Evolutionary conservation across 352 stramenopile genomes (phyloP).

Genomic region (Hyaloperonospora arabidopsidis): DNA sequence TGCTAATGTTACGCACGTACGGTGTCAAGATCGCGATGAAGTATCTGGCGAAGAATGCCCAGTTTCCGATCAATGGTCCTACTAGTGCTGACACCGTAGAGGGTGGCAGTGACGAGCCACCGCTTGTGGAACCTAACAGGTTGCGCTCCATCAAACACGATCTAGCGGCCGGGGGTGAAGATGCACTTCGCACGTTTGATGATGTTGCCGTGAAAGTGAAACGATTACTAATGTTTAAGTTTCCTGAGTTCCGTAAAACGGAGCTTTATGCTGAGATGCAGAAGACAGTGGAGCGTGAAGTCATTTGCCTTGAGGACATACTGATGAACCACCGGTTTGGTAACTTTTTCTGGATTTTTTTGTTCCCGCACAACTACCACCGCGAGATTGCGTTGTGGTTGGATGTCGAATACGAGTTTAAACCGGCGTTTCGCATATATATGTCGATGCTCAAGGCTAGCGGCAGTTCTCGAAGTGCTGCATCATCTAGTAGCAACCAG

Average conservation of each 20-base stretch:
- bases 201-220: constrained; percentile 69
- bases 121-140: constrained; percentile 54
- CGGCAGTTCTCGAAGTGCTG: constrained; percentile 17
- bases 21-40: constrained; percentile 84
- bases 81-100: constrained; percentile 15
- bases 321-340: constrained; percentile 84
- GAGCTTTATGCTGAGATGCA: constrained; percentile 78
- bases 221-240: constrained; percentile 69
- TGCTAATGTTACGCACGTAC: constrained; percentile 76
- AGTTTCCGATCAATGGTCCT: constrained; percentile 64
- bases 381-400: constrained; percentile 79
- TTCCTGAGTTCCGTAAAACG: constrained; percentile 71
- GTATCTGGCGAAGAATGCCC: constrained; percentile 66
- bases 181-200: constrained; percentile 76
- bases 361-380: constrained; percentile 85
- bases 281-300: constrained; percentile 67
- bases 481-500: constrained; percentile 19
- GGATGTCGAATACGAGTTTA: constrained; percentile 85
- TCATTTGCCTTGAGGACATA: constrained; percentile 78
- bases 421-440: constrained; percentile 70
- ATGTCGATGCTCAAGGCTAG: constrained; percentile 50
- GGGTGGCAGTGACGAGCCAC: constrained; percentile 14
- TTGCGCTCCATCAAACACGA: constrained; percentile 70
- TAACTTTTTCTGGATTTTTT: constrained; percentile 86
- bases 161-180: constrained; percentile 65